Evolutionary conservation across 192 early-diverging fungal genomes (phyloP).

Genomic region (Ramicandelaber brevisporus): DNA sequence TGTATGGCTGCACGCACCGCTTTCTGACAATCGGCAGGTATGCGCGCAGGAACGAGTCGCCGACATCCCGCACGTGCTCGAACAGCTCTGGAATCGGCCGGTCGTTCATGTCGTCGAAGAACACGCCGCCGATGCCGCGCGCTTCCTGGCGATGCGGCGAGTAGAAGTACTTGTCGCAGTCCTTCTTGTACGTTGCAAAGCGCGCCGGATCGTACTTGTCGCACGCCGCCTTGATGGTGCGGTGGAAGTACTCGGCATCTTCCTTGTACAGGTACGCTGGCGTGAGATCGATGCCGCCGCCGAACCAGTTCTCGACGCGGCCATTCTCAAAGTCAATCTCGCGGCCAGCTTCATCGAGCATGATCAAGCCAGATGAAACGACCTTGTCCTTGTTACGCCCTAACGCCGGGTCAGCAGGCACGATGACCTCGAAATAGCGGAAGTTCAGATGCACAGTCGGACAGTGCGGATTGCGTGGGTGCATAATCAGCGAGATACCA

Average conservation of each 20-base stretch:
- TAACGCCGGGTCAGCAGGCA: slow-evolving; percentile 20
- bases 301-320: slow-evolving; percentile 78
- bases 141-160: slow-evolving; percentile 66
- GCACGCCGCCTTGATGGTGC: slow-evolving; percentile 72
- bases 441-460: slow-evolving; percentile 95
- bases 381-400: too few species aligned
- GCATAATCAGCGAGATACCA: slow-evolving; percentile 77
- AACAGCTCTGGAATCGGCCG: slow-evolving; percentile 50
- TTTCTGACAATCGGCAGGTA: slow-evolving; percentile 72
- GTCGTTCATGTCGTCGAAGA: slow-evolving; percentile 87
- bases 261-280: slow-evolving; percentile 74
- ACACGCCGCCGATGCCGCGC: slow-evolving; percentile 90
- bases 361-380: too few species aligned
- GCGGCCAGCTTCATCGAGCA: too few species aligned
- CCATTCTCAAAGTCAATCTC: slow-evolving; percentile 23
- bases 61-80: slow-evolving; percentile 58
- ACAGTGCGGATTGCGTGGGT: slow-evolving; percentile 86
- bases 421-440: slow-evolving; percentile 79
- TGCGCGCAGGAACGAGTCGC: slow-evolving; percentile 49
- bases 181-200: slow-evolving; percentile 80
- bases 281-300: slow-evolving; percentile 88
- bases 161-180: slow-evolving; percentile 92
- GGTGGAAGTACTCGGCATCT: slow-evolving; percentile 85
- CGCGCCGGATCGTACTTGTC: slow-evolving; percentile 60
- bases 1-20: slow-evolving; percentile 56